Base-by-base conservation (phyloP, 768 basidiomycete genomes). In the Phaeotremella skinneri region DNA sequence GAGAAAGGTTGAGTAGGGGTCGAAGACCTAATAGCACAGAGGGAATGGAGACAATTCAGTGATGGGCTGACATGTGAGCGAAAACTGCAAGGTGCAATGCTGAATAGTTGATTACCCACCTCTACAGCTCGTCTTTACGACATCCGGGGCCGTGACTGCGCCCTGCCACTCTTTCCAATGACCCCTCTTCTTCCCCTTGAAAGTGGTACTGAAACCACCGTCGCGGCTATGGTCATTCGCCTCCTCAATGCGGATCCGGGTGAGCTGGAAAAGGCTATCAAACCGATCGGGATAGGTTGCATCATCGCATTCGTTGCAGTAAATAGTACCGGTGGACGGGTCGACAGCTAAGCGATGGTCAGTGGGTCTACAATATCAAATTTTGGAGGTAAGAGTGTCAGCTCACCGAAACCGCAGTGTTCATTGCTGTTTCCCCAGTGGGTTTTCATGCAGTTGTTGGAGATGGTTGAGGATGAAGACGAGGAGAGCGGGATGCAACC, bases 1-100 rank as follows among this genome's bases (percentile, higher is more conserved):
- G 87, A 1, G 91, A 90, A 0, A 94, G 83, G 75, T 94, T 93
- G 42, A 91, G 79, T 2, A 94, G 80, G 0, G 91, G 91, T 57
- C 89, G 82, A n/a, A 89, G 85, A 52, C 86, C 90, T 90, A 54
- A 7, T 13, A 26, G 17, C 13, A 25, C 42, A 67, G 25, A 56
- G 57, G 45, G 50, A 37, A n/a, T n/a, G n/a, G n/a, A 13, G 39
- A 11, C 9, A 13, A 13, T 25, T 50, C 31, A 39, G 9, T 39
- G n/a, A 9, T 39, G 37, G 37, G n/a, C n/a, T n/a, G 34, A 37
- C 9, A 37, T 7, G 34, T 7, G 17, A 37, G 17, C 34, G n/a
- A n/a, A n/a, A n/a, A n/a, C n/a, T 21, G 16, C 3, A 16, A 32
- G 37, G 26, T 42, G 7, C 29, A 48, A 39, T 25, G 39, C 34